Percentiles rank a stretch among this genome's conserved stretches.
These are phyloP conservation scores for Starmerella apicola DNA, from an alignment of 805 yeast species.

Conservation along the genomic window DNA sequence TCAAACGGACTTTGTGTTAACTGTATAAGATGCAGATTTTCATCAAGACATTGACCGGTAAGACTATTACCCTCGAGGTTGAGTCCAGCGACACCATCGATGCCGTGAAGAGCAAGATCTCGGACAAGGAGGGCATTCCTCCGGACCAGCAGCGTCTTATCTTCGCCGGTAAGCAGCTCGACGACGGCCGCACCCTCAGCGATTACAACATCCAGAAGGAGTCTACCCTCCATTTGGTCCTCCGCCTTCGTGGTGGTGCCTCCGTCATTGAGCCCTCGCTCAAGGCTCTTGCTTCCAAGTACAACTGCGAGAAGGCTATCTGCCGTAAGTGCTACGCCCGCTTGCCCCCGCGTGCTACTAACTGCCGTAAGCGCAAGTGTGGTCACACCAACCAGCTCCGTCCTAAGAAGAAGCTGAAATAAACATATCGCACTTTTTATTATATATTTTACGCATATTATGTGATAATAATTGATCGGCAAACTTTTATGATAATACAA, in stretches of 20 bases:
- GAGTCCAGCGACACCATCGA: constrained; percentile 98
- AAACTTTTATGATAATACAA: too few relatives aligned
- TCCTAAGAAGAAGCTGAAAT: constrained; percentile 99
- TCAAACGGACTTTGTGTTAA: not conserved
- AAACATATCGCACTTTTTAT: constrained; percentile 33
- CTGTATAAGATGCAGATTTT: constrained; percentile 49
- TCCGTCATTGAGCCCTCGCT: constrained; percentile 95
- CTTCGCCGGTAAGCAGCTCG: constrained; percentile 99
- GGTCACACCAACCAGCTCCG: constrained; percentile 99
- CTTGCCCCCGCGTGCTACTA: constrained; percentile 99
- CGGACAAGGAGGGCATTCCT: constrained; percentile 99
- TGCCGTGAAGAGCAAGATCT: constrained; percentile 97
- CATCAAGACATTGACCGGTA: constrained; percentile 99
- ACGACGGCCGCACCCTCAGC: constrained; percentile 96
- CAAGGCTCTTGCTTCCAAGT: constrained; percentile 97
- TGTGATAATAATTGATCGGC: too few relatives aligned
- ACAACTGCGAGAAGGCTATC: constrained; percentile 98
- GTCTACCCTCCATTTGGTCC: constrained; percentile 90
- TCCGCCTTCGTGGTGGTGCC: constrained; percentile 91
- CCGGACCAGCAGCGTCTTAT: constrained; percentile 99
- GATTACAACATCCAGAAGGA: constrained; percentile 99
- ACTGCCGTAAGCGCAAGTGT: constrained; percentile 99
- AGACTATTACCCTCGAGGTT: constrained; percentile 96
- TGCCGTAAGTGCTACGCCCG: constrained; percentile 99
- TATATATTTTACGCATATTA: not conserved